These are phyloP conservation scores for Debaryomycetaceae sp. DNA, from an alignment of 1,139 yeast genomes.

Conservation along the genomic window DNA sequence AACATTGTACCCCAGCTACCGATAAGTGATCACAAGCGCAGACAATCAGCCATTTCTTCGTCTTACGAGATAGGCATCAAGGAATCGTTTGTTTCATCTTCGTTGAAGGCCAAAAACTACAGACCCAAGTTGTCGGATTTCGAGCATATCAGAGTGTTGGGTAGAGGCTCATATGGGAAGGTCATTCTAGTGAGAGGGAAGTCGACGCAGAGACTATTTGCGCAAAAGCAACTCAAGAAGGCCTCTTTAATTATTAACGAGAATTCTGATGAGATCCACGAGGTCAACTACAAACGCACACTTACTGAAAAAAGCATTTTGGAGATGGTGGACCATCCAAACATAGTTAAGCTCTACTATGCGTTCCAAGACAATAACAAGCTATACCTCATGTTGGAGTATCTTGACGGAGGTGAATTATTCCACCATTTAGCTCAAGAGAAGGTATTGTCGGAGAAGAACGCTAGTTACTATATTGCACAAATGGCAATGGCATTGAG, in stretches of 20 bases:
- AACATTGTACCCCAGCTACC: conserved; percentile 7
- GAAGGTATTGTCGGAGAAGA: conserved; percentile 58
- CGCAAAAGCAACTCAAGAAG: conserved; percentile 85
- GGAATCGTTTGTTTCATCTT: conserved; percentile 25
- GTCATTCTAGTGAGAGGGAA: conserved; percentile 73
- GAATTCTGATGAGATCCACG: conserved; percentile 30
- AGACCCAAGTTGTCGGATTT: conserved; percentile 55
- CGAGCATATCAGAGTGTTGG: conserved; percentile 75
- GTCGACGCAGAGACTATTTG: conserved; percentile 67
- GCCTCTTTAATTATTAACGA: conserved; percentile 50
- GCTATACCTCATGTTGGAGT: conserved; percentile 76
- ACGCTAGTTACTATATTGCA: conserved; percentile 79
- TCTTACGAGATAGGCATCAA: conserved; percentile 23
- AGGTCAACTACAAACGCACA: conserved; percentile 36
- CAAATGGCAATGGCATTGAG: conserved; percentile 80
- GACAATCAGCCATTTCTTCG: conserved; percentile 12
- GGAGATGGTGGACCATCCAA: conserved; percentile 64
- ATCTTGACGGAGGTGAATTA: conserved; percentile 90
- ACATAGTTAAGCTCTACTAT: conserved; percentile 82
- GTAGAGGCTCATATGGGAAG: conserved; percentile 90
- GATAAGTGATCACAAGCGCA: conserved; percentile 9
- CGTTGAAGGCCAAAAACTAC: conserved; percentile 14
- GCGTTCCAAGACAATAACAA: conserved; percentile 86
- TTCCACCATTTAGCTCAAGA: conserved; percentile 71
- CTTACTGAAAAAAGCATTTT: conserved; percentile 42